Conservation (phyloP, 495 filamentous ascomycete genomes). For the Baudoinia panamericana region DNA sequence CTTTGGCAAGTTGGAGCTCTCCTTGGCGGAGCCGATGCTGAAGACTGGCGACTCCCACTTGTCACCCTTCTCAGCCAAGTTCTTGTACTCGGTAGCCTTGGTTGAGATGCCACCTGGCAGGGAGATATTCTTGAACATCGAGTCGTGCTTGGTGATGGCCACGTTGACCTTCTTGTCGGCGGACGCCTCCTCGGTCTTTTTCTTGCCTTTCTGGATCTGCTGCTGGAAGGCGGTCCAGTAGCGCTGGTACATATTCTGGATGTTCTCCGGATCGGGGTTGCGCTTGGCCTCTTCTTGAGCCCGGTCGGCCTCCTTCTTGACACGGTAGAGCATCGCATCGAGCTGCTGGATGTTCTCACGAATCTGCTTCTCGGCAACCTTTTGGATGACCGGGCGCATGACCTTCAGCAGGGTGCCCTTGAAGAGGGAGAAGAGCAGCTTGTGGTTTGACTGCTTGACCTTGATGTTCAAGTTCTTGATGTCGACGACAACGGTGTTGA, state of each 20-base stretch:
- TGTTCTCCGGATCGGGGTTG: constrained; percentile 54
- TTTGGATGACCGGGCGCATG: constrained; percentile 69
- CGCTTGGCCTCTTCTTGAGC: constrained; percentile 51
- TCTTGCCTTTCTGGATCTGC: constrained; percentile 55
- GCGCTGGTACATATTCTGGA: constrained; percentile 73
- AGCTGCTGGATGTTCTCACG: constrained; percentile 58
- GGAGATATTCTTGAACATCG: constrained; percentile 76
- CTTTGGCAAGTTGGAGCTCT: constrained; percentile 56
- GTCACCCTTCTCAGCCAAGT: constrained; percentile 75
- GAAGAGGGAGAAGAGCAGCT: constrained; percentile 73
- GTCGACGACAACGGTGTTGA: constrained; percentile 74
- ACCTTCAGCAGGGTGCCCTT: constrained; percentile 79
- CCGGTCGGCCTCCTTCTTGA: constrained; percentile 71
- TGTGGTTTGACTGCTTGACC: constrained; percentile 86
- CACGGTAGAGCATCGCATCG: constrained; percentile 55
- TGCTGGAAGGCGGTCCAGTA: constrained; percentile 68
- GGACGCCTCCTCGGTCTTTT: constrained; percentile 40
- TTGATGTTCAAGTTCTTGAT: constrained; percentile 82
- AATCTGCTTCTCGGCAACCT: constrained; percentile 78
- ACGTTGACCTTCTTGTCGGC: constrained; percentile 75
- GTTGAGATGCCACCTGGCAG: constrained; percentile 82
- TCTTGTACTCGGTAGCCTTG: constrained; percentile 90
- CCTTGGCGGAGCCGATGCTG: constrained; percentile 64
- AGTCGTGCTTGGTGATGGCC: constrained; percentile 77
- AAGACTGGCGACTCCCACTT: constrained; percentile 94